Evolutionary conservation across 2,329 filamentous ascomycete genomes (phyloP).

Genomic region (Metarhizium album): DNA sequence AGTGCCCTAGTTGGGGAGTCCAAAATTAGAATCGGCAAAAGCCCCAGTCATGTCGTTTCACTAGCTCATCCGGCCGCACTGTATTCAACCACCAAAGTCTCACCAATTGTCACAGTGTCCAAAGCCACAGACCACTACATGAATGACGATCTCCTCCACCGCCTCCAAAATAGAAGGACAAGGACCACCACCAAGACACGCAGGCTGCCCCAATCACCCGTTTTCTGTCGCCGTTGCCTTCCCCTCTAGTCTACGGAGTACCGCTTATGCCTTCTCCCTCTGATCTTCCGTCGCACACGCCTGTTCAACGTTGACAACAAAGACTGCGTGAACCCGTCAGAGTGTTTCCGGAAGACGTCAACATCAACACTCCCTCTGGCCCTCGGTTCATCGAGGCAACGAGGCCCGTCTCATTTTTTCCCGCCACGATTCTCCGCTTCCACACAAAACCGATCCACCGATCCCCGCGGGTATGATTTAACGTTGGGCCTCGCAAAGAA

Average conservation of each 20-base stretch:
- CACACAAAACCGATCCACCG: background rate
- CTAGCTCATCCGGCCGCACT: background rate
- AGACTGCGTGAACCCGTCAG: no score
- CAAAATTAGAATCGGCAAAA: background rate
- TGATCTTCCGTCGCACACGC: no score
- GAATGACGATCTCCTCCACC: background rate
- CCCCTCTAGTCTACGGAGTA: no score
- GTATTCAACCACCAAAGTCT: background rate
- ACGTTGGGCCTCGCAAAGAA: constrained; percentile 2
- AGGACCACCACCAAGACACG: background rate
- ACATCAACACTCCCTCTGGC: no score
- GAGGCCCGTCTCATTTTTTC: background rate
- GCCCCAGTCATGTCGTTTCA: background rate
- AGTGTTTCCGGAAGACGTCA: no score
- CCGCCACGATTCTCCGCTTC: background rate
- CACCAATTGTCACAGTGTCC: background rate
- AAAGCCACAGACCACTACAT: background rate
- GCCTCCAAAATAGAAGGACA: background rate
- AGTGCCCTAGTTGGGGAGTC: no score
- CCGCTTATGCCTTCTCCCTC: no score
- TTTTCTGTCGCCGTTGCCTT: no score
- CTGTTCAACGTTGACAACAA: no score
- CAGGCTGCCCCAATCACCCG: no score
- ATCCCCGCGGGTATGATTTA: constrained; percentile 6
- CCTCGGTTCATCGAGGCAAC: no score